Base-by-base conservation (phyloP, 202 grass and related monocot species). In the Setaria italica region DNA sequence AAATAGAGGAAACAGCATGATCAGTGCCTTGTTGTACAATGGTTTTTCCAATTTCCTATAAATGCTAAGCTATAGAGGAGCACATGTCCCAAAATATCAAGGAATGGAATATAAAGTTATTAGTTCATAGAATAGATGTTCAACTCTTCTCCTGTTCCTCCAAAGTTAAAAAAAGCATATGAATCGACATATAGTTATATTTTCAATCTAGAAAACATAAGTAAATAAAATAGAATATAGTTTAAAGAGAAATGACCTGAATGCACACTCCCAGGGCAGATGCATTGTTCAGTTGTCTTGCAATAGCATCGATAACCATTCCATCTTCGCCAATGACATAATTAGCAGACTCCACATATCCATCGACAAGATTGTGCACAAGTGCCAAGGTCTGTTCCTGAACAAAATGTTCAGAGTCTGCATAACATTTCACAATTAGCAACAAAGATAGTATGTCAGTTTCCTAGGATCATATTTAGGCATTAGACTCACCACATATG, bases 341-440 rank as follows among this genome's bases (percentile, higher is more conserved):
- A 35, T 91, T 85, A 81, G 90, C 55, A 87, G 85, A 87, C 13
- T 80, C 89, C 41, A 83, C 78, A 80, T 90, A 90, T 76, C 92
- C 94, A 90, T 97, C 92, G 68, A 97, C 37, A 88, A 99, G 92
- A 88, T 97, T 97, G 60, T 88, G 87, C 21, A 94, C 89, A 37
- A 99, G 76, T 84, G 94, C 92, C 79, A 99, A 90, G 14, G 92
- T 85, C 74, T 97, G 97, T 80, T 99, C 94, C 81, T 99, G 97
- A 88, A 99, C 80, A 83, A 86, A 87, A 92, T 87, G 85, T 80
- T 97, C 97, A 85, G 91, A 87, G 91, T 99, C 97, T 99, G 91
- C 75, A 92, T 69, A 72, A 80, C 30, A 86, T 67, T 81, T 68
- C 34, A 19, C 67, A 85, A 68, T 91, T 67, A 88, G 85, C 71